Conservation (phyloP, 805 yeast genomes). For the Starmerella floricola region DNA sequence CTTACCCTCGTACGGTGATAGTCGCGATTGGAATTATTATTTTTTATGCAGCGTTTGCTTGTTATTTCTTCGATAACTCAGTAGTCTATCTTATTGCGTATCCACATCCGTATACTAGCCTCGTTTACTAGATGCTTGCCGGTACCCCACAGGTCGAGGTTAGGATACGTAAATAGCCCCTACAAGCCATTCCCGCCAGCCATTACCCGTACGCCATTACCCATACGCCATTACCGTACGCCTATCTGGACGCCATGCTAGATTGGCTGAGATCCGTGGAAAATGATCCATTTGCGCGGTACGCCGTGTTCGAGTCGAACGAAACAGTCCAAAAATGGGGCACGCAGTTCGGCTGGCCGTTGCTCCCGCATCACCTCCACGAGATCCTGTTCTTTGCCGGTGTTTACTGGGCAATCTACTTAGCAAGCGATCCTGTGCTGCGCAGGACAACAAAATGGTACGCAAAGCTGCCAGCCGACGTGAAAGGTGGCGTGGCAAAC, state of each 20-base stretch:
- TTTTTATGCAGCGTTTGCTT: too few species aligned
- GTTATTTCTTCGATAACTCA: too few species aligned
- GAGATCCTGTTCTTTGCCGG: constrained; percentile 52
- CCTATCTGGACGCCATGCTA: background rate
- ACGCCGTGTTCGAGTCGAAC: constrained; percentile 5
- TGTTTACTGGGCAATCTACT: constrained; percentile 49
- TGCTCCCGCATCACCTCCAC: constrained; percentile 37
- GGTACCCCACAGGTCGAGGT: too few species aligned
- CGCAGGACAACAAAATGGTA: constrained; percentile 41
- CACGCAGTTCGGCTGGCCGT: constrained; percentile 21
- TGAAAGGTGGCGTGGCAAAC: constrained; percentile 70
- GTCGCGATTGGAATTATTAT: too few species aligned
- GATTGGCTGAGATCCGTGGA: constrained; percentile 7
- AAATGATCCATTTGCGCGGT: constrained; percentile 10
- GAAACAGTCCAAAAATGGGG: constrained; percentile 2
- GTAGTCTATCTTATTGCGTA: too few species aligned
- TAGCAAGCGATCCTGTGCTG: constrained; percentile 39
- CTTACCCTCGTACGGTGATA: too few species aligned
- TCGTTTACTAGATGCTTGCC: too few species aligned
- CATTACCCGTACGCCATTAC: too few species aligned
- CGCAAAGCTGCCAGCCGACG: constrained; percentile 40
- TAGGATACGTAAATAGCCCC: too few species aligned
- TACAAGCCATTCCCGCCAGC: too few species aligned
- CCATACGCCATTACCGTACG: too few species aligned
- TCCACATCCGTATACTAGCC: too few species aligned